Base-by-base conservation (phyloP, 352 stramenopile species). In the Pythium myriotylum region DNA sequence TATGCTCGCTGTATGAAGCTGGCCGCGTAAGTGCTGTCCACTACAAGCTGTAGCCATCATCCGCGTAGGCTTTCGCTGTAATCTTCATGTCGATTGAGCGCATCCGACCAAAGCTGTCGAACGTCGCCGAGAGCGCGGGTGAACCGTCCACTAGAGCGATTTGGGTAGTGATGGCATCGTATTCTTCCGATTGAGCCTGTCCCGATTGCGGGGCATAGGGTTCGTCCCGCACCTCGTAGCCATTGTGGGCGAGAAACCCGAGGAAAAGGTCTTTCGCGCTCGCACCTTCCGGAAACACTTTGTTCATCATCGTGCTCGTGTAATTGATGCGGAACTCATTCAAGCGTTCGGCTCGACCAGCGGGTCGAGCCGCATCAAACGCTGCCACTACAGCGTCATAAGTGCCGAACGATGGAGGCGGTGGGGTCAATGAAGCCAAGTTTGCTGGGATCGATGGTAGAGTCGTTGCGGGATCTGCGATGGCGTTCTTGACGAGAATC, bases 281-380 rank as follows among this genome's bases (percentile, higher is more conserved):
- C 32, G 62, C 39, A 14, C 53, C 52, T 1, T 26, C 26, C 9
- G 54, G 61, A 43, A 63, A 63, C 3, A 14, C 8, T 2, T 17
- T 4, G 43, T 7, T 20, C n/a, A 12, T 48, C 9, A 68, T 14
- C 10, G 27, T 45, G 16, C n/a, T 16, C 33, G 33, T 59, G 9
- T 54, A 55, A 29, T 58, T 68, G 27, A 68, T 54, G 7, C 61
- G 61, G 39, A 68, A 68, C 22, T 68, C 61, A 33, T 68, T 68
- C 27, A 68, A 48, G 1, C 54, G 61, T 10, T 24, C 47, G 10
- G 39, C 40, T 20, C 42, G 16, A 3, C 61, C 61, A 1, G 10
- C 16, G 0, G 61, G 37, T 19, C 45, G 49, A 0, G 20, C 23
- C 19, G 40, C 54, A 16, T 68, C 61, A 39, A 45, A 68, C 19